Evolutionary conservation across 257 asterid genomes (phyloP).

Genomic region (Solanum neorickii): DNA sequence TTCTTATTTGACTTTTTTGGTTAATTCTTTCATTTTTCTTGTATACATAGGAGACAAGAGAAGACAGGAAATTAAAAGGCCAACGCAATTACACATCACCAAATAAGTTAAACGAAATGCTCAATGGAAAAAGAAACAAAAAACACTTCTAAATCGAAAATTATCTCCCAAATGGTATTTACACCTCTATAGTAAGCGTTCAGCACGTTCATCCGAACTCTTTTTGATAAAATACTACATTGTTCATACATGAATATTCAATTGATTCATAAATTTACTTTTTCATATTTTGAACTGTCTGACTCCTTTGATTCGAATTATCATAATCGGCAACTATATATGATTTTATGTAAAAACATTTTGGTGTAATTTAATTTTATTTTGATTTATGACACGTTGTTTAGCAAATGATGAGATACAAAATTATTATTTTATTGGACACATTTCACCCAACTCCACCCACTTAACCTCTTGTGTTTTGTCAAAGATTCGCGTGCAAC

Average conservation of each 20-base stretch:
- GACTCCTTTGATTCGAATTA: not conserved
- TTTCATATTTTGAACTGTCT: too few species aligned
- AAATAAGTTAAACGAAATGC: not conserved
- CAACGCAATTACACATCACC: not conserved
- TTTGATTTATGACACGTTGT: not conserved
- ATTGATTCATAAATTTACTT: too few species aligned
- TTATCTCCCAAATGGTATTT: not conserved
- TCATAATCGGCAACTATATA: not conserved
- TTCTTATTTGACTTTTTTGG: not conserved
- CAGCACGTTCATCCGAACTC: too few species aligned
- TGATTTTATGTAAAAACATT: not conserved
- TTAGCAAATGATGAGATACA: not conserved
- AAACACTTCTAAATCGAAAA: not conserved
- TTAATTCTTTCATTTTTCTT: not conserved
- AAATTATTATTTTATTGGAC: not conserved
- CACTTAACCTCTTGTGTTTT: constrained; percentile 5
- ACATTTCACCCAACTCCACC: not conserved
- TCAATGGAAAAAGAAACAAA: not conserved
- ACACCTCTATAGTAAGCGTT: not conserved
- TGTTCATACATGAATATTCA: too few species aligned
- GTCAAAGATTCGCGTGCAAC: constrained; percentile 37
- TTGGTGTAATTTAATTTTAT: not conserved
- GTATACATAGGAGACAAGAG: not conserved
- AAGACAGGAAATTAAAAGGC: constrained; percentile 5
- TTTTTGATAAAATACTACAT: too few species aligned